Evolutionary conservation across 352 stramenopile species (phyloP), one percentile per base, ranked within the genome.

Genomic region (Phytophthora fragariaefolia): DNA sequence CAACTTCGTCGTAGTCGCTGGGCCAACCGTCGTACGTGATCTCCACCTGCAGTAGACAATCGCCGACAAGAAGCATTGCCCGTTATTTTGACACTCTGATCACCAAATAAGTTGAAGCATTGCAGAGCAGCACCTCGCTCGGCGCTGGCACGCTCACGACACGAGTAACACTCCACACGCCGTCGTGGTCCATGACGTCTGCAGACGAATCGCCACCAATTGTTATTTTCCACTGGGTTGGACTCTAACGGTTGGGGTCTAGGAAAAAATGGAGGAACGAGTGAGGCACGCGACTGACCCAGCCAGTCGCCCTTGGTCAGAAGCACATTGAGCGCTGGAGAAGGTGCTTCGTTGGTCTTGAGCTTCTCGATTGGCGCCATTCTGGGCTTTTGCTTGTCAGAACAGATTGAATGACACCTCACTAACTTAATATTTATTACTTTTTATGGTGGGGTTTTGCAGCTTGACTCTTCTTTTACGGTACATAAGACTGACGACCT

Each of bases 11-110:
- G 62, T 79, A 91, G 40, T 80, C 65, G 4, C 43, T 12, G 1
- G 66, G 67, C 83, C 83, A 91, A 3, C 80, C 83, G 22, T 91
- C 83, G 66, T 91, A 91, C 18, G 63, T 73, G 27, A 91, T 73
- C 40, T 83, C 74, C n/a, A 89, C 70, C 76, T 86, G 28, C 12
- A 15, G 9, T 12, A 36, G 13, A 10, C 28, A 10, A 13, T 12
- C 28, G 13, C 28, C 28, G 13, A 36, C n/a, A n/a, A n/a, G n/a
- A n/a, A n/a, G n/a, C n/a, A n/a, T n/a, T n/a, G n/a, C n/a, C n/a
- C n/a, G n/a, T n/a, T n/a, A n/a, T n/a, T n/a, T n/a, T n/a, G n/a
- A n/a, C n/a, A n/a, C n/a, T n/a, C n/a, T n/a, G n/a, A n/a, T n/a
- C n/a, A n/a, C n/a, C n/a, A n/a, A n/a, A n/a, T n/a, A n/a, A n/a